These are phyloP conservation scores for Saccharomycopsis oosterbeekiorum DNA, from an alignment of 805 yeast species.

Conservation along the genomic window DNA sequence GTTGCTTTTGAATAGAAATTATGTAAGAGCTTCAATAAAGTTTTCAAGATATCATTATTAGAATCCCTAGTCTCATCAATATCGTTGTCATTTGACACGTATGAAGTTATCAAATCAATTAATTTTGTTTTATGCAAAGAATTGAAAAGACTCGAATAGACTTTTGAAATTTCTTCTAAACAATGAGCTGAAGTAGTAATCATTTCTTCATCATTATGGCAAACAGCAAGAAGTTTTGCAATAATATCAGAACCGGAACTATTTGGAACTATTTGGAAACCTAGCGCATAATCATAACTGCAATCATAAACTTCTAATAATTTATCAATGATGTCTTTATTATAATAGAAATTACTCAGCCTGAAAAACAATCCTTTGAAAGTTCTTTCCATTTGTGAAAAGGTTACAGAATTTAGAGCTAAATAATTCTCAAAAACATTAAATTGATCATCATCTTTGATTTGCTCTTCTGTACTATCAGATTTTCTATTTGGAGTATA, in stretches of 20 bases:
- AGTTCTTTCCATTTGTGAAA: not conserved
- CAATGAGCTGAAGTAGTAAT: not conserved
- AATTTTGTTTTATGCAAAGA: not conserved
- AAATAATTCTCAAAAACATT: not conserved
- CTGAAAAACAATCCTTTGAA: not conserved
- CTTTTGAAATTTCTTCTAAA: not conserved
- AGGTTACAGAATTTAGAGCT: not conserved
- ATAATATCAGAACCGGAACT: not conserved
- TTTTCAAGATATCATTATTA: slow-evolving; percentile 31
- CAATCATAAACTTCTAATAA: not conserved
- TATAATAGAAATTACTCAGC: slow-evolving; percentile 36
- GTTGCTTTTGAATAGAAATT: not conserved
- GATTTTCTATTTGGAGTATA: not conserved
- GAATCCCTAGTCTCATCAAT: not conserved
- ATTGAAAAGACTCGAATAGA: not conserved
- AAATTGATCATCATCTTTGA: not conserved
- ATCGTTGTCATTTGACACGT: not conserved
- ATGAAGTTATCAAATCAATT: not conserved
- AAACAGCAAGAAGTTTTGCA: not conserved
- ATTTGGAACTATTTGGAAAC: not conserved
- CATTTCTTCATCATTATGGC: not conserved
- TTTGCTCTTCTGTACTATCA: not conserved
- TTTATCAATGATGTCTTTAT: slow-evolving; percentile 45
- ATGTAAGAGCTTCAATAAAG: slow-evolving; percentile 29
- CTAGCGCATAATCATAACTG: not conserved